Percentiles rank a stretch among this genome's conserved stretches.
These are phyloP conservation scores for Geotrichum restrictum DNA, from an alignment of 1,139 yeast genomes.

Conservation along the genomic window DNA sequence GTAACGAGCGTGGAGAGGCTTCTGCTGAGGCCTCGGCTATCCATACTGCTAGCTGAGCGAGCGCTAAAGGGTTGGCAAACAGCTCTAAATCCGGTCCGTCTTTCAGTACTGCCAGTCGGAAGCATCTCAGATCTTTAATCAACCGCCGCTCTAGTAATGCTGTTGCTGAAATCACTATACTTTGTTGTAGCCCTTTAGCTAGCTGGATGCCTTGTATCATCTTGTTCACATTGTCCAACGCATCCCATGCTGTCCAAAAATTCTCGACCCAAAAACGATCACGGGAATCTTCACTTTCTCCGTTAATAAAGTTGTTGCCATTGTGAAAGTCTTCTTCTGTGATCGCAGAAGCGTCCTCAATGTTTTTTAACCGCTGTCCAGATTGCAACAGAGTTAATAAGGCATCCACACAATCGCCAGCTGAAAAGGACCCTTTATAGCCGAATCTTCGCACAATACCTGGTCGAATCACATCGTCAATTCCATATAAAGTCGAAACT, in stretches of 20 bases:
- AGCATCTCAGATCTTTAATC: slow-evolving; percentile 73
- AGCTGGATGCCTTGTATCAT: slow-evolving; percentile 67
- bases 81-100: slow-evolving; percentile 81
- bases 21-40: slow-evolving; percentile 85
- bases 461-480: slow-evolving; percentile 77
- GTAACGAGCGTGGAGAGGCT: slow-evolving; percentile 62
- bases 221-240: slow-evolving; percentile 62
- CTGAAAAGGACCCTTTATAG: slow-evolving; percentile 78
- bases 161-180: slow-evolving; percentile 85
- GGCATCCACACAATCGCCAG: slow-evolving; percentile 90
- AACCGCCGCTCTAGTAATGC: slow-evolving; percentile 78
- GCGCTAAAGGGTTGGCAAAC: slow-evolving; percentile 80
- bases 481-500: slow-evolving; percentile 70
- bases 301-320: slow-evolving; percentile 21
- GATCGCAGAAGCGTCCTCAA: slow-evolving; percentile 7
- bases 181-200: slow-evolving; percentile 77
- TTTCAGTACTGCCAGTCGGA: slow-evolving; percentile 79
- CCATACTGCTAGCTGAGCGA: slow-evolving; percentile 86
- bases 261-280: slow-evolving; percentile 79
- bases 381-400: slow-evolving; percentile 75
- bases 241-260: slow-evolving; percentile 96
- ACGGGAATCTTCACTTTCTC: slow-evolving; percentile 39
- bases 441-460: slow-evolving; percentile 88
- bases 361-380: slow-evolving; percentile 28
- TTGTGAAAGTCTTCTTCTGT: slow-evolving; percentile 13